Percentiles rank a stretch among this genome's conserved stretches.
Evolutionary conservation across 1,139 yeast species (phyloP).

Genomic region (Petasospora fabianii): DNA sequence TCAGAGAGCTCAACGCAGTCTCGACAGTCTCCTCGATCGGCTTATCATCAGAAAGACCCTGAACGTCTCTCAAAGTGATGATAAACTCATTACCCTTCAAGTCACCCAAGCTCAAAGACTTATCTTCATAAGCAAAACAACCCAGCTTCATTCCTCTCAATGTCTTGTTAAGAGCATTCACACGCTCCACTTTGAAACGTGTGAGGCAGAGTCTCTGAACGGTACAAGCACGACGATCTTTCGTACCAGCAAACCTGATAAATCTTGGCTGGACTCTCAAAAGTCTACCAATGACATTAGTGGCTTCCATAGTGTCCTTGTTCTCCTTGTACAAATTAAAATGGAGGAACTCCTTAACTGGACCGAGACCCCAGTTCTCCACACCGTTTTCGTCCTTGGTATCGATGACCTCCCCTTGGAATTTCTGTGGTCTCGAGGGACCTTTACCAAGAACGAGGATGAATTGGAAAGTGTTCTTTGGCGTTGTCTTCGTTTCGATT

Average conservation of each 20-base stretch:
- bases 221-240: conserved; percentile 94
- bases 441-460: conserved; percentile 38
- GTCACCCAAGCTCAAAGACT: conserved; percentile 71
- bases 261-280: conserved; percentile 67
- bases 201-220: conserved; percentile 77
- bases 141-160: conserved; percentile 75
- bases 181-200: conserved; percentile 72
- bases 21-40: conserved; percentile 40
- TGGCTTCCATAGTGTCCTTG: conserved; percentile 96
- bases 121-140: conserved; percentile 65
- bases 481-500: conserved; percentile 76
- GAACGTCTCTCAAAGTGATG: conserved; percentile 76
- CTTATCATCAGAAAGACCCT: conserved; percentile 26
- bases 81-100: conserved; percentile 83
- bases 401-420: conserved; percentile 37
- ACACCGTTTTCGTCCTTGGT: conserved; percentile 46
- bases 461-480: conserved; percentile 60
- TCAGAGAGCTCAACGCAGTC: conserved; percentile 55
- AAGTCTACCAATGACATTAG: conserved; percentile 66
- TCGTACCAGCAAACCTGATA: conserved; percentile 88
- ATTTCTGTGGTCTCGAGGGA: conserved; percentile 34
- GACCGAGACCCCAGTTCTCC: conserved; percentile 57
- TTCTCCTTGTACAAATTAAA: conserved; percentile 88
- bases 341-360: conserved; percentile 63
- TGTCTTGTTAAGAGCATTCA: conserved; percentile 70